A percentile compares a stretch with the other conserved stretches of the same genome.
These are phyloP conservation scores for Ettlia oleoabundans DNA, from an alignment of 139 green algal species.

Conservation along the genomic window DNA sequence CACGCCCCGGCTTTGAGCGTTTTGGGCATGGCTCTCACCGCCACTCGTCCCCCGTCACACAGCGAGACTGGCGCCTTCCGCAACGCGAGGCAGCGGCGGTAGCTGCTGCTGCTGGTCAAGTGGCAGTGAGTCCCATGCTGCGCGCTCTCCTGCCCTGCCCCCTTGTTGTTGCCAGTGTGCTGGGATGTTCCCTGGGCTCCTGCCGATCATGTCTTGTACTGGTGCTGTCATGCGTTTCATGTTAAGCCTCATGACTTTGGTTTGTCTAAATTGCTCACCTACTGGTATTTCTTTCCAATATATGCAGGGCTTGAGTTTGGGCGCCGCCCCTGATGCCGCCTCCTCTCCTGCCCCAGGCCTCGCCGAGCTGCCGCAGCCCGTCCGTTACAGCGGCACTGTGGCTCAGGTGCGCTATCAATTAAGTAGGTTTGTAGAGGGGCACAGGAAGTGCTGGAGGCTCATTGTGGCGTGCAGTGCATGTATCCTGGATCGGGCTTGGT, in stretches of 20 bases:
- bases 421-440: too few species aligned
- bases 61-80: conserved; percentile 25
- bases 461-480: too few species aligned
- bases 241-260: too few species aligned
- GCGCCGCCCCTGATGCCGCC: background rate
- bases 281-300: too few species aligned
- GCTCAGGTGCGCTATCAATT: too few species aligned
- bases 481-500: too few species aligned
- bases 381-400: conserved; percentile 7
- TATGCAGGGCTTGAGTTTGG: too few species aligned
- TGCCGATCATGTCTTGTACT: background rate
- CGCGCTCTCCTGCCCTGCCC: too few species aligned
- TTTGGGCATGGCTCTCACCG: background rate
- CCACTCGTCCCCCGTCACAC: background rate
- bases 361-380: background rate
- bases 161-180: background rate
- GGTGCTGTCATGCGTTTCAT: background rate
- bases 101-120: too few species aligned
- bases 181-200: background rate
- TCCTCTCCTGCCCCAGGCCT: background rate
- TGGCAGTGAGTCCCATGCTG: too few species aligned
- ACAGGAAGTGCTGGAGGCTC: too few species aligned
- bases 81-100: background rate
- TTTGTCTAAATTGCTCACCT: too few species aligned
- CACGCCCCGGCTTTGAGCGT: background rate